Percentiles rank a stretch among this genome's conserved stretches.
These are phyloP conservation scores for Plasmodium adleri DNA, from an alignment of 169 alveolate genomes.

Conservation along the genomic window DNA sequence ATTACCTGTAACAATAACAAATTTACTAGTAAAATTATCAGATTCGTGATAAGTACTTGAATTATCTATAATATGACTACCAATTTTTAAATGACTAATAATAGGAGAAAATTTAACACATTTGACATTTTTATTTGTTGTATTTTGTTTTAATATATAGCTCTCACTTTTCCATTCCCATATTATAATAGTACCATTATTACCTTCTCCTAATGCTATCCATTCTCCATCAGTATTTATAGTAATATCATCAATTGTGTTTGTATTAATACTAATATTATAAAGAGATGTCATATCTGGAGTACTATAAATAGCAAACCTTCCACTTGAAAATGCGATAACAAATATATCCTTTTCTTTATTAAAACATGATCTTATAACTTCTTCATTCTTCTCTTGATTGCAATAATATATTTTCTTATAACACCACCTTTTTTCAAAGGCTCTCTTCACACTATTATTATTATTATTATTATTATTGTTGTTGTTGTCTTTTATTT, in stretches of 20 bases:
- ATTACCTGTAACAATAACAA: constrained; percentile 97
- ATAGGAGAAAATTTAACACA: constrained; percentile 83
- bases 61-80: constrained; percentile 52
- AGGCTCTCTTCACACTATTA: background rate
- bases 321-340: constrained; percentile 84
- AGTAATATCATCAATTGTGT: constrained; percentile 81
- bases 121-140: constrained; percentile 87
- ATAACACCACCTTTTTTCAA: constrained; percentile 77
- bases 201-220: constrained; percentile 92
- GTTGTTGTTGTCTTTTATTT: too few species aligned
- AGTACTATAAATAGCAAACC: constrained; percentile 80
- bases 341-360: constrained; percentile 78
- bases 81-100: constrained; percentile 56
- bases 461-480: too few species aligned
- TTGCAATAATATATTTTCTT: constrained; percentile 83
- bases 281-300: constrained; percentile 80
- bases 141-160: constrained; percentile 96
- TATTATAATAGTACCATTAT: constrained; percentile 90
- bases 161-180: constrained; percentile 99
- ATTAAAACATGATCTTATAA: constrained; percentile 77
- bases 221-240: constrained; percentile 90
- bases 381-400: constrained; percentile 82
- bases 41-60: constrained; percentile 65
- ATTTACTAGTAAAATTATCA: constrained; percentile 70
- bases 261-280: constrained; percentile 81